phyloP scores from a whole-genome alignment of 352 stramenopile species.

The Globisporangium ultimum region DNA sequence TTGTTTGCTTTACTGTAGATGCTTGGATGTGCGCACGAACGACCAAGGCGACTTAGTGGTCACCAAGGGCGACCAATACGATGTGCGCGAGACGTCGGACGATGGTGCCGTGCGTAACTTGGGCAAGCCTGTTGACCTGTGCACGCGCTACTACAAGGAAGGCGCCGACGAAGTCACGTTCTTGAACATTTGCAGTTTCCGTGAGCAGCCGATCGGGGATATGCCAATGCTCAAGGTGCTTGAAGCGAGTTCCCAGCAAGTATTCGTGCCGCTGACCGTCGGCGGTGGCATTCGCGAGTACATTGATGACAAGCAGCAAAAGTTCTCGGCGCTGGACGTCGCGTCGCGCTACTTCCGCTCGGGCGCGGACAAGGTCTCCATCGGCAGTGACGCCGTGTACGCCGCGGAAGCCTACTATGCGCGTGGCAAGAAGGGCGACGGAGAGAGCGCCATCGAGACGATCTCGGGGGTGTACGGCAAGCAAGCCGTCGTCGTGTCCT shows the following conservation, averaged over 20 bases:
- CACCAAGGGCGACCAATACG: slow-evolving; percentile 99
- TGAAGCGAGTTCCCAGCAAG: slow-evolving; percentile 91
- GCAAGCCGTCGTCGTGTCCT: slow-evolving; percentile 97
- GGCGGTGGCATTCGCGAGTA: slow-evolving; percentile 97
- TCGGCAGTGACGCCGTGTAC: slow-evolving; percentile 96
- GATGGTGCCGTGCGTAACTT: slow-evolving; percentile 95
- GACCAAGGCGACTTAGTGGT: slow-evolving; percentile 97
- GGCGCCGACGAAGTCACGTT: slow-evolving; percentile 97
- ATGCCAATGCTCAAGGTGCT: slow-evolving; percentile 97
- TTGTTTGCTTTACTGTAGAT: slow-evolving; percentile 55
- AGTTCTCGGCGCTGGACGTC: slow-evolving; percentile 93
- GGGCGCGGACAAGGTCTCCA: slow-evolving; percentile 98
- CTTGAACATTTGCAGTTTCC: slow-evolving; percentile 99
- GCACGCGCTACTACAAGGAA: slow-evolving; percentile 95
- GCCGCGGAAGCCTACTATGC: slow-evolving; percentile 90
- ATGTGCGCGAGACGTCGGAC: slow-evolving; percentile 90
- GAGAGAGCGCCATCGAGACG: slow-evolving; percentile 92
- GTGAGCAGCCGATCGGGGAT: slow-evolving; percentile 95
- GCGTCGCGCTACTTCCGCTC: slow-evolving; percentile 96
- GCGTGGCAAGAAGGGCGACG: slow-evolving; percentile 62
- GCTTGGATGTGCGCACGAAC: slow-evolving; percentile 96
- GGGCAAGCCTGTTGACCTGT: slow-evolving; percentile 95
- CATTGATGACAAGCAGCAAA: slow-evolving; percentile 85
- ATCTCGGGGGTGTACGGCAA: slow-evolving; percentile 96
- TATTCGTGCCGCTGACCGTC: slow-evolving; percentile 98